A percentile compares a stretch with the other conserved stretches of the same genome.
Evolutionary conservation across 2,329 filamentous ascomycete genomes (phyloP).

Genomic region (Cryphonectria carpinicola): DNA sequence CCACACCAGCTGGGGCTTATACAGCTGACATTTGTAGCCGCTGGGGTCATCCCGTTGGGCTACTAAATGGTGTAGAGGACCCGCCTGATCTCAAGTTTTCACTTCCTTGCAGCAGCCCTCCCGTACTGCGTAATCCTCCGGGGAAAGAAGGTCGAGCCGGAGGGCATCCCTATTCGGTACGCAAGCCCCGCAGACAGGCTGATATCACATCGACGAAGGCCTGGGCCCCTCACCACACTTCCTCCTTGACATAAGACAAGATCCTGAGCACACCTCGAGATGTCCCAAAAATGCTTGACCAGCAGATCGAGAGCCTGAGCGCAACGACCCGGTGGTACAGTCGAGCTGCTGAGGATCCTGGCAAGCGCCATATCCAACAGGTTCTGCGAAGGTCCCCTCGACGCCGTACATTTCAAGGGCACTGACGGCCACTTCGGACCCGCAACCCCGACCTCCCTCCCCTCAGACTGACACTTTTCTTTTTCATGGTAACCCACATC

Average conservation of each 20-base stretch:
- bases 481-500: not conserved
- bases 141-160: slow-evolving; percentile 15
- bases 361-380: slow-evolving; percentile 2
- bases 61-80: not conserved
- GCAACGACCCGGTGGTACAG: slow-evolving; percentile 1
- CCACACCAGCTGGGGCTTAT: not conserved
- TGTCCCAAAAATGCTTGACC: slow-evolving; percentile 10
- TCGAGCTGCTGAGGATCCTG: not conserved
- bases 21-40: slow-evolving; percentile 6
- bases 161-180: slow-evolving; percentile 20
- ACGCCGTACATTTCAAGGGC: not conserved
- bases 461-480: not conserved
- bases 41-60: slow-evolving; percentile 4
- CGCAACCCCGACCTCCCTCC: not conserved
- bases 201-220: slow-evolving; percentile 14
- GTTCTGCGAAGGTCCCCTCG: not conserved
- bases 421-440: not conserved
- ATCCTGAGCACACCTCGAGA: not conserved
- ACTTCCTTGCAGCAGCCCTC: slow-evolving; percentile 9
- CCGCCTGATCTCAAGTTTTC: not conserved
- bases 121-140: slow-evolving; percentile 7
- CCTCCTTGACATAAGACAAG: slow-evolving; percentile 10
- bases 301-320: not conserved
- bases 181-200: slow-evolving; percentile 24
- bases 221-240: slow-evolving; percentile 23